These are phyloP conservation scores for Penicillium roqueforti DNA, from an alignment of 495 filamentous ascomycete genomes.

Conservation along the genomic window DNA sequence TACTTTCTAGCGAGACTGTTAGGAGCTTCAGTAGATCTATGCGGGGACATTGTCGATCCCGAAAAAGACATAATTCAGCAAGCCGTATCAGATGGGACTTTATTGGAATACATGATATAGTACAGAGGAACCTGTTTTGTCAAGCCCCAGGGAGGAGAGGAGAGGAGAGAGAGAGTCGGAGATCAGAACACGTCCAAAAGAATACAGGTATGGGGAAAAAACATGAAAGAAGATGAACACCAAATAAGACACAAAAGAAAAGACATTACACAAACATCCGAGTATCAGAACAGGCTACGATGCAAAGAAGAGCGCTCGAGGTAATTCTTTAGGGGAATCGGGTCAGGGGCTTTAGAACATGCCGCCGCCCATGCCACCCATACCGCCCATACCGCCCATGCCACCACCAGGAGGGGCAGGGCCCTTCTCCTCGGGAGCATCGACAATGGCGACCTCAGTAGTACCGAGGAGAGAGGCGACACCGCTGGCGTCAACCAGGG, in stretches of 20 bases:
- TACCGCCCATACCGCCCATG: constrained; percentile 65
- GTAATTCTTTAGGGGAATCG: constrained; percentile 21
- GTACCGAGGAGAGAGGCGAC: constrained; percentile 96
- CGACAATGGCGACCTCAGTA: constrained; percentile 95
- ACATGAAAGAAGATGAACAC: constrained; percentile 26
- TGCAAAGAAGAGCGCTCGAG: constrained; percentile 42
- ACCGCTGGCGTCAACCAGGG: constrained; percentile 88
- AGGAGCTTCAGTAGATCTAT: background rate
- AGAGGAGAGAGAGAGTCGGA: constrained; percentile 7
- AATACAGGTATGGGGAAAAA: constrained; percentile 30
- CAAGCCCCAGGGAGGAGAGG: constrained; percentile 22
- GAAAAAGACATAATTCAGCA: background rate
- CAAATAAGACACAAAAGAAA: constrained; percentile 22
- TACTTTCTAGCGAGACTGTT: too few species aligned
- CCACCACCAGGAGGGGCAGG: constrained; percentile 58
- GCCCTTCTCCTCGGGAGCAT: constrained; percentile 90
- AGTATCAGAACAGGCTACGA: constrained; percentile 35
- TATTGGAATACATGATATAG: constrained; percentile 30
- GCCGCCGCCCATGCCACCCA: constrained; percentile 58
- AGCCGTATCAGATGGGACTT: constrained; percentile 15
- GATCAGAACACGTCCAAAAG: constrained; percentile 16
- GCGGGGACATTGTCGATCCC: background rate
- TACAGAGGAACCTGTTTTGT: constrained; percentile 26
- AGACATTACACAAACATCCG: constrained; percentile 30
- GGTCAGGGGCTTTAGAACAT: constrained; percentile 41